Evolutionary conservation across 2,329 filamentous ascomycete species (phyloP).

Genomic region (Ophiostoma novo-ulmi): DNA sequence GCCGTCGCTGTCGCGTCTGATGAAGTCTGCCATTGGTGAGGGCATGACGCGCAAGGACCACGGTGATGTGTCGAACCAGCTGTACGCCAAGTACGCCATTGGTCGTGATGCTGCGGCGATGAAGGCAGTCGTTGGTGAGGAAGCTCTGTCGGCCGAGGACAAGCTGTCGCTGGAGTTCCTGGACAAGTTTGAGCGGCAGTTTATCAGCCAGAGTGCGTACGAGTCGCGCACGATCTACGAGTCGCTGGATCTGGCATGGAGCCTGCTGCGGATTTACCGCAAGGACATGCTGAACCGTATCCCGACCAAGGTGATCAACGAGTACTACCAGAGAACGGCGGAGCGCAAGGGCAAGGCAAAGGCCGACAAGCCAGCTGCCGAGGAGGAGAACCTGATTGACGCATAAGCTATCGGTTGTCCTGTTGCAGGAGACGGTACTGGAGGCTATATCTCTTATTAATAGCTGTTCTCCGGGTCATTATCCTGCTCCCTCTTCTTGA

Average conservation of each 20-base stretch:
- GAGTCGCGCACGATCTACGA: constrained; percentile 89
- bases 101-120: constrained; percentile 96
- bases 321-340: constrained; percentile 70
- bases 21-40: constrained; percentile 99
- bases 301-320: constrained; percentile 73
- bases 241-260: constrained; percentile 94
- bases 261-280: constrained; percentile 91
- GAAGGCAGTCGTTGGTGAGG: constrained; percentile 99
- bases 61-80: constrained; percentile 96
- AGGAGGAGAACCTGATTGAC: constrained; percentile 38
- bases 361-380: constrained; percentile 38
- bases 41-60: constrained; percentile 95
- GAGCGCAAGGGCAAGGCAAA: constrained; percentile 59
- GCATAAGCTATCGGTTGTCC: constrained; percentile 29
- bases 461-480: neutral
- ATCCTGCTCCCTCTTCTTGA: neutral
- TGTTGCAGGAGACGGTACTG: neutral
- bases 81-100: constrained; percentile 99
- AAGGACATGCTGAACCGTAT: constrained; percentile 97
- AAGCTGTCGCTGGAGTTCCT: constrained; percentile 98
- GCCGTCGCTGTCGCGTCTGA: constrained; percentile 94
- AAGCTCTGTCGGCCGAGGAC: constrained; percentile 90
- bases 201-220: constrained; percentile 88
- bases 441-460: neutral
- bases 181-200: constrained; percentile 95